phyloP scores from a whole-genome alignment of 2,329 filamentous ascomycete genomes.

The Fusarium robinianum region DNA sequence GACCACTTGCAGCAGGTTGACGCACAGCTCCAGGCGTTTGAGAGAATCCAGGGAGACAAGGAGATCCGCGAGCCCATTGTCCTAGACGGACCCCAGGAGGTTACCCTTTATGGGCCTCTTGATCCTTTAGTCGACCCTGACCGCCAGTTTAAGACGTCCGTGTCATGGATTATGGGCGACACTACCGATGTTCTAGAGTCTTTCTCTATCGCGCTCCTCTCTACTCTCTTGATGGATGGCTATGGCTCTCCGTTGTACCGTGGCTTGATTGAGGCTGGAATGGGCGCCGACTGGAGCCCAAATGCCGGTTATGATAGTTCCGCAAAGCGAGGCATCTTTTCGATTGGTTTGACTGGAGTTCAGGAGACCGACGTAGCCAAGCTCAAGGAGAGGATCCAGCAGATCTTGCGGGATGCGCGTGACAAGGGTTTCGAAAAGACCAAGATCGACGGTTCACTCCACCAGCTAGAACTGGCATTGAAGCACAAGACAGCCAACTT shows the following conservation, averaged over 20 bases:
- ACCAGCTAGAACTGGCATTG: conserved; percentile 88
- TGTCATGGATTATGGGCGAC: conserved; percentile 90
- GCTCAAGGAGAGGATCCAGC: conserved; percentile 74
- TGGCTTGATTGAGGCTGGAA: conserved; percentile 82
- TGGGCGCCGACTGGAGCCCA: conserved; percentile 92
- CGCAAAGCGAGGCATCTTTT: conserved; percentile 79
- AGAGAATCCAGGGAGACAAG: conserved; percentile 68
- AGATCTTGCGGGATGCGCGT: conserved; percentile 70
- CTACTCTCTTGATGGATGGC: conserved; percentile 85
- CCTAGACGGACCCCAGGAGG: conserved; percentile 68
- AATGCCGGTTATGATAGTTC: conserved; percentile 91
- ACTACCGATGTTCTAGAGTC: conserved; percentile 82
- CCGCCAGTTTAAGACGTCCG: conserved; percentile 90
- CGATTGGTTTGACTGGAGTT: conserved; percentile 89
- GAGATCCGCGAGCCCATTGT: conserved; percentile 78
- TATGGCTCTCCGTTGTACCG: conserved; percentile 94
- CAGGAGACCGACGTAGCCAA: conserved; percentile 76
- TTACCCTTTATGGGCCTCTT: conserved; percentile 77
- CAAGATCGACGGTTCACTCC: conserved; percentile 92
- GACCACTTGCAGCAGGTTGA: conserved; percentile 83
- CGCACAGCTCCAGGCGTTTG: conserved; percentile 73
- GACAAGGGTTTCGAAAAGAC: conserved; percentile 81
- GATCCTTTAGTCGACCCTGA: conserved; percentile 86
- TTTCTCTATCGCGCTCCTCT: conserved; percentile 82
- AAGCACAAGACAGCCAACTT: conserved; percentile 98